A percentile compares a stretch with the other conserved stretches of the same genome.
phyloP scores from a whole-genome alignment of 2,329 filamentous ascomycete species.

The Oidium heveae region DNA sequence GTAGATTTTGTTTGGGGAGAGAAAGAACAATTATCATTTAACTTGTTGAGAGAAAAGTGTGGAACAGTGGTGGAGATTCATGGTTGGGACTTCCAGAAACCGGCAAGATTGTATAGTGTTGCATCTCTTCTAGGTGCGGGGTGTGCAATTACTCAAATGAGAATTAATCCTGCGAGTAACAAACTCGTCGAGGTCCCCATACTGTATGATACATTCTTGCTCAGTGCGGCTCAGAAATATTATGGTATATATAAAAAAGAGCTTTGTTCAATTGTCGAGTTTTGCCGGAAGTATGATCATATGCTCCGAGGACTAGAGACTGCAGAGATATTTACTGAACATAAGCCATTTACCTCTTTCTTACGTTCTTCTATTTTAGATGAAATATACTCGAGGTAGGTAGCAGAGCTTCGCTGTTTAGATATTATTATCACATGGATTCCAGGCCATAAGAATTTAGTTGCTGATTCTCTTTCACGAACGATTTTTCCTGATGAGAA shows the following conservation, averaged over 20 bases:
- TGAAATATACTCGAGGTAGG: too few species aligned
- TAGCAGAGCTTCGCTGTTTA: too few species aligned
- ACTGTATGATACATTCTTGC: conserved; percentile 1
- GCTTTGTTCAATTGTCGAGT: not conserved
- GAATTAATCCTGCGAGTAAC: not conserved
- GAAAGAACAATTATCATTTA: not conserved
- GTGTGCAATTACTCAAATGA: conserved; percentile 1
- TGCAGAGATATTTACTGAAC: too few species aligned
- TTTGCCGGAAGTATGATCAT: conserved; percentile 2
- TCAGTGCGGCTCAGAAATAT: conserved; percentile 2
- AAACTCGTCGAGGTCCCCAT: not conserved
- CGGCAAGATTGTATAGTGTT: not conserved
- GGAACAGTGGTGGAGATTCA: not conserved
- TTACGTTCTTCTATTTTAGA: too few species aligned
- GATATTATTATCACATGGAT: too few species aligned
- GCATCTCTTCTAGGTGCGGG: conserved; percentile 1
- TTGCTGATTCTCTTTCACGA: too few species aligned
- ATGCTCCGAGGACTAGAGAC: too few species aligned
- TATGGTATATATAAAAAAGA: conserved; percentile 1
- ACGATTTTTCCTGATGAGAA: too few species aligned
- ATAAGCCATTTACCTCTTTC: too few species aligned
- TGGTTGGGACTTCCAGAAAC: not conserved
- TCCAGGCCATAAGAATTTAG: too few species aligned
- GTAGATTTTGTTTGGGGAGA: not conserved
- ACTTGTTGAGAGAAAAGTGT: not conserved